Base-by-base conservation (phyloP, 2,329 filamentous ascomycete genomes). In the Talaromyces piceae region DNA sequence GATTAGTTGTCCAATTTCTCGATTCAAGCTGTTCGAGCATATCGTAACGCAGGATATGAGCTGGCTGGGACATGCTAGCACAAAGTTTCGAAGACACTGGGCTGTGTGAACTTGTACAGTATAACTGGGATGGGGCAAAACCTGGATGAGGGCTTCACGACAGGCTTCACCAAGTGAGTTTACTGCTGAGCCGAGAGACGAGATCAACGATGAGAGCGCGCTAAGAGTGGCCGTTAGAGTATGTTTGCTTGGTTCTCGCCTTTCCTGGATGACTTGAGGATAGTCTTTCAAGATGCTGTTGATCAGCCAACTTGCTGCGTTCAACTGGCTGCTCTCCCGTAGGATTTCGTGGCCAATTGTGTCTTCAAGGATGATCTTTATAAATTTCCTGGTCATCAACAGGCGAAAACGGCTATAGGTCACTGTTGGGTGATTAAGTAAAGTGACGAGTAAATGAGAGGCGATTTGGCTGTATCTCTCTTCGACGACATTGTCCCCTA, bases 261-360 rank as follows among this genome's bases (percentile, higher is more conserved):
- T 82, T 66, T 97, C 91, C 60, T 91, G 88, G 45, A 95, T 72
- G 4, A 86, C 85, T 66, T 95, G 89, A 0, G 93, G 91, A 59
- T 95, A 97, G 65, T 97, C 93, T 66, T 95, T 97, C 45, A 98
- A 77, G 43, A 96, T 78, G 52, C 89, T 84, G 65, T 95, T 95
- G 63, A 96, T 82, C 49, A 98, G 72, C 55, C 82, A 81, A 61
- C 84, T 88, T 5, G 89, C 88, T 25, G 88, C 90, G 59, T 86
- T 83, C 53, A 91, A 76, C 63, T 96, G 91, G 6, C 90, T 91
- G 12, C 87, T 88, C 67, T 98, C 91, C 11, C 90, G 90, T 2
- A 98, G 77, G 59, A 96, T 86, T 58, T 84, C 82, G 52, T 80
- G 79, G 7, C 89, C 89, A 56, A 97, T 79, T 6, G 93, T 82